Percentiles rank a stretch among this genome's conserved stretches.
Conservation (phyloP, 1,139 yeast species). For the Hansenula lynferdii region DNA sequence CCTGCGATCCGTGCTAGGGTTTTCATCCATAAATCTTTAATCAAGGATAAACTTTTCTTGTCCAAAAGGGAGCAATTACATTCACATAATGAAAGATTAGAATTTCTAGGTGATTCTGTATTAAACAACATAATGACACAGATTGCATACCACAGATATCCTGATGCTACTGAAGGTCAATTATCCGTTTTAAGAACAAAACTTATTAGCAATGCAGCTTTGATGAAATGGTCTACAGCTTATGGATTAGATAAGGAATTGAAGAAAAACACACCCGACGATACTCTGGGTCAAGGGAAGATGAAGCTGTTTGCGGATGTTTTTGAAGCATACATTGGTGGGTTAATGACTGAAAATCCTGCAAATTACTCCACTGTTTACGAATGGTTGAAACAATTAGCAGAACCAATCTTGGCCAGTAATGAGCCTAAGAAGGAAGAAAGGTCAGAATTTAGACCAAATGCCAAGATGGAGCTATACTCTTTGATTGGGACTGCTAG, state of each 20-base stretch:
- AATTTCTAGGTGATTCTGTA: conserved; percentile 90
- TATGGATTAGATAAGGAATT: conserved; percentile 69
- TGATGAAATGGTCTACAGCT: conserved; percentile 63
- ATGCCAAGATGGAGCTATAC: conserved; percentile 65
- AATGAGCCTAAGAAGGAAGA: conserved; percentile 1
- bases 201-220: conserved; percentile 68
- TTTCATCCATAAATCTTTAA: conserved; percentile 75
- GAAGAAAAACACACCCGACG: conserved; percentile 32
- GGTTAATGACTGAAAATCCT: conserved; percentile 17
- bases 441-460: conserved; percentile 10
- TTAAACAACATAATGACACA: conserved; percentile 69
- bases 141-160: conserved; percentile 60
- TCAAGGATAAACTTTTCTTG: conserved; percentile 54
- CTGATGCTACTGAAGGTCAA: conserved; percentile 76
- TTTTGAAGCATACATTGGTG: conserved; percentile 24
- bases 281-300: conserved; percentile 25
- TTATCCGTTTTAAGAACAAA: conserved; percentile 66
- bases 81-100: conserved; percentile 84
- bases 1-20: conserved; percentile 61
- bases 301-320: conserved; percentile 23
- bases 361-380: conserved; percentile 14
- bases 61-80: conserved; percentile 52
- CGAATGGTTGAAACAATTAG: conserved; percentile 19
- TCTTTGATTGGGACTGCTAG: conserved; percentile 75
- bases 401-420: conserved; percentile 12